Base-by-base conservation (phyloP, 768 basidiomycete species). In the Zangia roseola region DNA sequence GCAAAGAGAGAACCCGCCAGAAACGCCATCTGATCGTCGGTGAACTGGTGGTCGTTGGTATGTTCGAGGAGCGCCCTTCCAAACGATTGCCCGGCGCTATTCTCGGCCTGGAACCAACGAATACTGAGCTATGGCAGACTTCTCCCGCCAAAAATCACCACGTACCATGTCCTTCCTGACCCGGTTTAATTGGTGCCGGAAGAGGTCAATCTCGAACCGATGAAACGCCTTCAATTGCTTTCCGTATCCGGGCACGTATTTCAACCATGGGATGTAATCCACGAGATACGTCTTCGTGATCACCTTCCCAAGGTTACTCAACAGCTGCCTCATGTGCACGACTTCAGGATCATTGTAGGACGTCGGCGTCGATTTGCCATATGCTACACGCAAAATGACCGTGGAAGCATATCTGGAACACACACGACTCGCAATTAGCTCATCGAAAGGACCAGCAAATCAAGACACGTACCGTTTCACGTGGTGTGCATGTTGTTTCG, bases 1-100 rank as follows among this genome's bases (percentile, higher is more conserved):
- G 79, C 80, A 48, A 82, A 84, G 68, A 84, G 74, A 28, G 73
- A 72, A 1, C 82, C 82, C 1, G 77, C 79, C 17, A 84, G 72
- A 58, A 82, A 84, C 0, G 81, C 74, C 4, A 74, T 72, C 53
- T 84, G 80, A 45, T 76, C 68, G 44, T 75, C 70, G 5, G 77
- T 71, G 2, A 83, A 70, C 10, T 72, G 73, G 23, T 79, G 73
- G 41, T 77, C 72, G 1, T 61, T 51, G 50, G 78, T 74, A 8
- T 72, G 71, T 48, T 81, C 78, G 5, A 82, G 59, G 24, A 83
- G 71, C 50, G 77, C 76, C 57, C 72, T 75, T 1, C 71, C 78
- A 51, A 84, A 82, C 12, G 75, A 62, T 3, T 40, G 38, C 16
- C 41, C 49, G 2, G 50, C 54, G 25, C 39, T 40, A n/a, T 40